These are phyloP conservation scores for Vachellia collinsii DNA, from an alignment of 306 rosid species.

Conservation along the genomic window DNA sequence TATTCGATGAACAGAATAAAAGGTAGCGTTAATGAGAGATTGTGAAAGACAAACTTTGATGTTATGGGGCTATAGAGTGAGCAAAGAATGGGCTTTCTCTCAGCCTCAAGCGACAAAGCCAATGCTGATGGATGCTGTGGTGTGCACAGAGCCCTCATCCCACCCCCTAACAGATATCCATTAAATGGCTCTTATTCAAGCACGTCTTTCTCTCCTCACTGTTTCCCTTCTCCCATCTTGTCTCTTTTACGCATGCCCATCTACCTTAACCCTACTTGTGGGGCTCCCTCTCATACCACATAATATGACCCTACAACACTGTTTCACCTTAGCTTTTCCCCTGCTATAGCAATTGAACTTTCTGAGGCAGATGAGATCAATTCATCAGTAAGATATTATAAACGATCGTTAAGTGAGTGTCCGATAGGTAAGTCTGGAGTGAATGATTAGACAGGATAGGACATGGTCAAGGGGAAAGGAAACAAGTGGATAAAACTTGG, in stretches of 20 bases:
- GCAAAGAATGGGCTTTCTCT: slow-evolving; percentile 17
- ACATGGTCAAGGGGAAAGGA: neutral
- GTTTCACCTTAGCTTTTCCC: slow-evolving; percentile 12
- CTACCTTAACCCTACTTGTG: slow-evolving; percentile 42
- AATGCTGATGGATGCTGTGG: slow-evolving; percentile 31
- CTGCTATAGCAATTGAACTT: too few relatives aligned
- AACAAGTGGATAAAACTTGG: neutral
- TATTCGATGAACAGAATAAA: slow-evolving; percentile 39
- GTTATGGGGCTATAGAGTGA: neutral
- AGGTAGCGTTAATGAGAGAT: neutral
- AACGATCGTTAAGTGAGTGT: neutral
- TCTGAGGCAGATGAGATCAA: neutral
- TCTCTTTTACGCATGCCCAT: slow-evolving; percentile 69
- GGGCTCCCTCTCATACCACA: slow-evolving; percentile 61
- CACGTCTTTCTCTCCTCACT: slow-evolving; percentile 55
- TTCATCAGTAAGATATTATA: neutral
- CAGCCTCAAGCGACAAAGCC: slow-evolving; percentile 30
- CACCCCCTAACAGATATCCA: slow-evolving; percentile 42
- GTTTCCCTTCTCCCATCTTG: slow-evolving; percentile 88
- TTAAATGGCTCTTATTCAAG: slow-evolving; percentile 64
- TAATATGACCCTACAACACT: slow-evolving; percentile 16
- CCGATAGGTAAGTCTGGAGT: neutral
- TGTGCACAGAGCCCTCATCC: slow-evolving; percentile 41
- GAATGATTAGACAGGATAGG: neutral
- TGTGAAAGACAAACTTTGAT: slow-evolving; percentile 2